Evolutionary conservation across 2,329 filamentous ascomycete genomes (phyloP).

Genomic region (Chaetomium globosum): DNA sequence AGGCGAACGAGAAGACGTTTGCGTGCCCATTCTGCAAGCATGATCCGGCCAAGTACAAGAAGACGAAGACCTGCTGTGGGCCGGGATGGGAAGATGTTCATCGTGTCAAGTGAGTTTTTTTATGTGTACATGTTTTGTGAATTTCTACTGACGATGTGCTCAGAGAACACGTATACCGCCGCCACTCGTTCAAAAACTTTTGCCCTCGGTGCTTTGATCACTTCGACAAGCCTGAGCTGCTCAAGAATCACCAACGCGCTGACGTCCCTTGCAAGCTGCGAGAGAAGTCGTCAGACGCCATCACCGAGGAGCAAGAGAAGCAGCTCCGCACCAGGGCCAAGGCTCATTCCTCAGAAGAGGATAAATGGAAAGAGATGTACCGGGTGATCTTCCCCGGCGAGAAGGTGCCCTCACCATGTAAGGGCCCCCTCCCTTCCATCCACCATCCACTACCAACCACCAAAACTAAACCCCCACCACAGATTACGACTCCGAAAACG

Average conservation of each 20-base stretch:
- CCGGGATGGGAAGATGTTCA: slow-evolving; percentile 36
- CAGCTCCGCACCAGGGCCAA: slow-evolving; percentile 34
- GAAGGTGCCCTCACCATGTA: slow-evolving; percentile 34
- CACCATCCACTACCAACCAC: not conserved
- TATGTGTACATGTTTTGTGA: not conserved
- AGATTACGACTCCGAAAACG: slow-evolving; percentile 41
- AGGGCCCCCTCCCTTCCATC: not conserved
- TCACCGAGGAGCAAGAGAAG: slow-evolving; percentile 50
- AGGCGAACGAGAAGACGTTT: slow-evolving; percentile 21
- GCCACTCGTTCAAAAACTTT: slow-evolving; percentile 35
- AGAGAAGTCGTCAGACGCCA: slow-evolving; percentile 50
- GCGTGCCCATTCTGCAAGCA: slow-evolving; percentile 38
- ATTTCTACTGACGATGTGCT: not conserved
- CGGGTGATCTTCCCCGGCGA: slow-evolving; percentile 34
- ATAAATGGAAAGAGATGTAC: slow-evolving; percentile 38
- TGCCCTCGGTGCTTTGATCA: slow-evolving; percentile 38
- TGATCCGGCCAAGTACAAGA: slow-evolving; percentile 33
- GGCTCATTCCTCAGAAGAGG: slow-evolving; percentile 25
- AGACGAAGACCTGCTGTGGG: slow-evolving; percentile 36
- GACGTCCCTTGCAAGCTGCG: slow-evolving; percentile 47
- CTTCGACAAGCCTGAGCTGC: slow-evolving; percentile 34
- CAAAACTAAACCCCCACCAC: not conserved
- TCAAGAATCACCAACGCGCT: slow-evolving; percentile 37
- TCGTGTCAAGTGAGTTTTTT: slow-evolving; percentile 36
- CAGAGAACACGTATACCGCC: slow-evolving; percentile 40